A percentile compares a stretch with the other conserved stretches of the same genome.
Evolutionary conservation across 2,329 filamentous ascomycete species (phyloP).

Genomic region (Xylariales sp.): DNA sequence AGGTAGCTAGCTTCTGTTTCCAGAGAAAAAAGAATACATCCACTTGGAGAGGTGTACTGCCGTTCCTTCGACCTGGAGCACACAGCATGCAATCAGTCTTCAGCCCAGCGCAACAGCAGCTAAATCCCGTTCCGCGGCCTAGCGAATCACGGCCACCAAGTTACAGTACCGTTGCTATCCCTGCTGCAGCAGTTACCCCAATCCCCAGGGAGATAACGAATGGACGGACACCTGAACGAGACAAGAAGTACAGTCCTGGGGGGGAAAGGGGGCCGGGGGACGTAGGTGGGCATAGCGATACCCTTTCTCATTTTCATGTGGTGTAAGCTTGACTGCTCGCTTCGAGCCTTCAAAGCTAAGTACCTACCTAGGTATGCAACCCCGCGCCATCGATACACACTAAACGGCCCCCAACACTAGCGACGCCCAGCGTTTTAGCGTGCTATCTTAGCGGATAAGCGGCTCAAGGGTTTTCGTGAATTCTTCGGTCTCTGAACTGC

Average conservation of each 20-base stretch:
- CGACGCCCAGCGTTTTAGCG: background rate
- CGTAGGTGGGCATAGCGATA: background rate
- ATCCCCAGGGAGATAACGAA: slow-evolving; percentile 12
- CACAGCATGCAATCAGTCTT: too few relatives aligned
- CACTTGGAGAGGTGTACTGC: background rate
- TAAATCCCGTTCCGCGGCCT: slow-evolving; percentile 15
- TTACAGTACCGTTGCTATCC: slow-evolving; percentile 12
- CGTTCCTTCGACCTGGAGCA: background rate
- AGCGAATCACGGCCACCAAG: slow-evolving; percentile 21
- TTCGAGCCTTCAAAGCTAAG: too few relatives aligned
- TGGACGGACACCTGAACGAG: slow-evolving; percentile 4
- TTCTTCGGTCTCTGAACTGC: too few relatives aligned
- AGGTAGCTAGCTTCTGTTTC: too few relatives aligned
- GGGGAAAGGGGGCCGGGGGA: background rate
- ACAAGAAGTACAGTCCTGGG: too few relatives aligned
- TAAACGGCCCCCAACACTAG: too few relatives aligned
- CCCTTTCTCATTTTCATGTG: background rate
- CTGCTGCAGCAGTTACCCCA: slow-evolving; percentile 18
- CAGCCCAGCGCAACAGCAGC: slow-evolving; percentile 19
- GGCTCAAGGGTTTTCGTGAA: too few relatives aligned
- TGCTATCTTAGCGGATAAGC: slow-evolving; percentile 4
- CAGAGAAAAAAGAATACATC: too few relatives aligned
- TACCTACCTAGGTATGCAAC: too few relatives aligned
- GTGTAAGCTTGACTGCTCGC: too few relatives aligned
- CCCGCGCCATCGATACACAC: background rate